Evolutionary conservation across 257 asterid genomes (phyloP).

Genomic region (Nicotiana benthamiana): DNA sequence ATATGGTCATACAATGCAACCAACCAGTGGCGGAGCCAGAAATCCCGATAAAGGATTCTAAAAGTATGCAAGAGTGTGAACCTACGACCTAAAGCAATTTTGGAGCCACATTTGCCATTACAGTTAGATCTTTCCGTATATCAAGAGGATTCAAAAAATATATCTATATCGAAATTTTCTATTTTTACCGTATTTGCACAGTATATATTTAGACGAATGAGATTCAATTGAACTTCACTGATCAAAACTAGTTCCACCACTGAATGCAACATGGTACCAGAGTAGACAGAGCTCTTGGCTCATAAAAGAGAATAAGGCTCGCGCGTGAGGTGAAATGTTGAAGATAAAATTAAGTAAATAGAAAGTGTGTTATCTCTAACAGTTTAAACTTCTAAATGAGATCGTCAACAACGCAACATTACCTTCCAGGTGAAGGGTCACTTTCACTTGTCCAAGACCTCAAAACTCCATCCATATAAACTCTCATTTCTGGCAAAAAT

Average conservation of each 20-base stretch:
- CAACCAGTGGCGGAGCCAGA: too few species aligned
- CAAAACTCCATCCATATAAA: constrained; percentile 27
- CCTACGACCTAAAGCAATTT: too few species aligned
- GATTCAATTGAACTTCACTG: too few species aligned
- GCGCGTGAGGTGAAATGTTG: neutral
- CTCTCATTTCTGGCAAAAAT: constrained; percentile 52
- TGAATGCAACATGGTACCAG: neutral
- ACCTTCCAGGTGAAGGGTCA: constrained; percentile 59
- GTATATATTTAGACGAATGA: too few species aligned
- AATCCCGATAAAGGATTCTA: too few species aligned
- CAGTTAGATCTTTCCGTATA: too few species aligned
- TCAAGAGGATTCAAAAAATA: too few species aligned
- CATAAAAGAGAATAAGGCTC: neutral
- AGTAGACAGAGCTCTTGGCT: neutral
- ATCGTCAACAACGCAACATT: neutral
- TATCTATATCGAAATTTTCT: too few species aligned
- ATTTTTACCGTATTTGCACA: too few species aligned
- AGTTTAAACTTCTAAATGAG: neutral
- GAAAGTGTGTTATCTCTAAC: neutral
- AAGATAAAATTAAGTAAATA: neutral
- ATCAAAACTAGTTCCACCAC: too few species aligned
- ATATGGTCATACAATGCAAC: neutral
- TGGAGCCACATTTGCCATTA: too few species aligned
- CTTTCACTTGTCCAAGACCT: constrained; percentile 45
- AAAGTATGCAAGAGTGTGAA: too few species aligned